Evolutionary conservation across 23 red algal genomes (phyloP), one percentile per base, ranked within the genome.

Genomic region (Gracilaria domingensis): DNA sequence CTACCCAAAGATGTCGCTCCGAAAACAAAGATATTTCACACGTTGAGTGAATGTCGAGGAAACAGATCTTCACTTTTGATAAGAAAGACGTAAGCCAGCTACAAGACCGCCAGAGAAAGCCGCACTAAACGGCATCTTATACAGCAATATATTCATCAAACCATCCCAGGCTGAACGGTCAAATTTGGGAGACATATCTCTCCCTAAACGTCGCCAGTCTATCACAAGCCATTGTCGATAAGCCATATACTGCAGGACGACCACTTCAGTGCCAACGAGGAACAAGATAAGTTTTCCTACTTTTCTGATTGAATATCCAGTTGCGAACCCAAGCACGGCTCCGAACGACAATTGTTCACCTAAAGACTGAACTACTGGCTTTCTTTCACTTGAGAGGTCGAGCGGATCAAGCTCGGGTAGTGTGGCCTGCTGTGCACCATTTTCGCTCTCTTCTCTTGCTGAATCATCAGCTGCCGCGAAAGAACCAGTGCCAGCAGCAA

Each of bases 191-290:
- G 73, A 38, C 18, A 96, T 18, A 66, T 96, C 94, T 18, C 80
- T 13, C 6, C 84, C 81, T 45, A 96, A 11, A 24, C 58, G 59
- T 62, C 83, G 67, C 95, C 95, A 98, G 24, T 93, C 74, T 40
- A 98, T 57, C 24, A 37, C 71, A 12, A 93, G 64, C 95, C 95
- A 98, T 50, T 61, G 80, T 29, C 92, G 91, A 56, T 94, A 72
- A 42, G 95, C 80, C 84, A 94, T 91, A 77, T 91, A 98, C 47
- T 98, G 95, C 51, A 98, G 72, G 12, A 98, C 44, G 29, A 94
- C 32, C 8, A 98, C 78, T 82, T 98, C 90, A 29, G 83, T 86
- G 29, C 95, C 95, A 9, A 94, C 82, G 16, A 94, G 54, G 28
- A 93, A 73, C 25, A 98, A 50, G 26, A 84, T n/a, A 54, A 86